phyloP scores from a whole-genome alignment of 345 rosid species.

The Lepidium aucheri region DNA sequence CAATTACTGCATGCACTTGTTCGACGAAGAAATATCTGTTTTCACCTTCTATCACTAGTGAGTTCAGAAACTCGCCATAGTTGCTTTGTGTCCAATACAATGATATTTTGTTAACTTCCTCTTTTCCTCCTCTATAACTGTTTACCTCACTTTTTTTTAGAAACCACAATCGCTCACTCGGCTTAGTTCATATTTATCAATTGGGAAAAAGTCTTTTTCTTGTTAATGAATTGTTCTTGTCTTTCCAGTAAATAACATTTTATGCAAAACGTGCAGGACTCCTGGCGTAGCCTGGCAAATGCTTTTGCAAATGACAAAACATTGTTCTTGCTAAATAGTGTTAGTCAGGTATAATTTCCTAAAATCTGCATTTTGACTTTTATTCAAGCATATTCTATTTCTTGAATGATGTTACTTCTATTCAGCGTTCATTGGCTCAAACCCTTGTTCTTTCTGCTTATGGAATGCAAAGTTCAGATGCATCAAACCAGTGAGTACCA shows the following conservation, averaged over 20 bases:
- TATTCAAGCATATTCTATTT: not conserved
- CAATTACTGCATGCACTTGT: slow-evolving; percentile 81
- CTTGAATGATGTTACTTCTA: slow-evolving; percentile 16
- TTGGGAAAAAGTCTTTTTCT: not conserved
- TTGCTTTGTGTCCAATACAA: not conserved
- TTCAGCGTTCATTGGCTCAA: slow-evolving; percentile 89
- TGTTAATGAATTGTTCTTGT: not conserved
- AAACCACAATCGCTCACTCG: not conserved
- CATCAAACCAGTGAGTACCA: slow-evolving; percentile 79
- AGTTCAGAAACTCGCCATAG: slow-evolving; percentile 28
- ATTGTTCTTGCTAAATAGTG: slow-evolving; percentile 64
- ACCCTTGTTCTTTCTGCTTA: slow-evolving; percentile 89
- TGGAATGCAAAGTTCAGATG: slow-evolving; percentile 65
- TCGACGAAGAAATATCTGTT: slow-evolving; percentile 63
- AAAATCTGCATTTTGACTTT: not conserved
- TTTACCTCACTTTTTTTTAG: not conserved
- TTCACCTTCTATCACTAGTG: slow-evolving; percentile 81
- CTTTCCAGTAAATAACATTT: not conserved
- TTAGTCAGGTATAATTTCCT: slow-evolving; percentile 65
- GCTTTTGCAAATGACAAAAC: slow-evolving; percentile 77
- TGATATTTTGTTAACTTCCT: not conserved
- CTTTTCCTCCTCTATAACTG: not conserved
- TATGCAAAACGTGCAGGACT: slow-evolving; percentile 45
- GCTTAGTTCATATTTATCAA: not conserved
- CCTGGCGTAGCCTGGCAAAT: slow-evolving; percentile 84